These are phyloP conservation scores for Claviceps pusilla DNA, from an alignment of 2,329 filamentous ascomycete genomes.

Conservation along the genomic window DNA sequence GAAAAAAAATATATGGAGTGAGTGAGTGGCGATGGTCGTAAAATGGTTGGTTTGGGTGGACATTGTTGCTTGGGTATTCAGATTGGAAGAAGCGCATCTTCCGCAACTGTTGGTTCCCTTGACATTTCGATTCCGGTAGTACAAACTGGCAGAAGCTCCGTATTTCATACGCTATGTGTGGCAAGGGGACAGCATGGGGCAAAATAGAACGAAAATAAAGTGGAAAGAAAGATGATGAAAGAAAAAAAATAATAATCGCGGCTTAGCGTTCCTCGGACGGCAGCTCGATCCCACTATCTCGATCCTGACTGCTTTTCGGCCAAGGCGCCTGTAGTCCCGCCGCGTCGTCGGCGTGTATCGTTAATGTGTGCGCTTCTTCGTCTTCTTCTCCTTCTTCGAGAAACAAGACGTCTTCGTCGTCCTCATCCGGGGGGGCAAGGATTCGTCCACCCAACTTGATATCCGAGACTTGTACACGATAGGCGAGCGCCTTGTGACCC, in stretches of 20 bases:
- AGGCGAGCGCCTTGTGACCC: conserved; percentile 73
- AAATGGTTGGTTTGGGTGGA: background rate
- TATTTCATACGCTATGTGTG: background rate
- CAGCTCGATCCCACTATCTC: conserved; percentile 39
- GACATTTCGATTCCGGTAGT: background rate
- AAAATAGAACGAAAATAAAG: background rate
- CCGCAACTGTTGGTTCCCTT: background rate
- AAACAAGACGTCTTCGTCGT: conserved; percentile 20
- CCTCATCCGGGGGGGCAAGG: conserved; percentile 51
- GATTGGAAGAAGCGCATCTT: background rate
- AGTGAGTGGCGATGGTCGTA: conserved; percentile 2
- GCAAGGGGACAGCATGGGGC: background rate
- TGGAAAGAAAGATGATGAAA: background rate
- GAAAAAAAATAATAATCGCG: background rate
- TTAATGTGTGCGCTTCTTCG: conserved; percentile 10
- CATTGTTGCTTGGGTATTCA: background rate
- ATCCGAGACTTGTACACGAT: conserved; percentile 64
- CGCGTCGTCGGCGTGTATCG: conserved; percentile 11
- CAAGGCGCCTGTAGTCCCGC: conserved; percentile 15
- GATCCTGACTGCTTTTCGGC: conserved; percentile 29
- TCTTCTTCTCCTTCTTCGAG: conserved; percentile 8
- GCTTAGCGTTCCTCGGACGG: conserved; percentile 23
- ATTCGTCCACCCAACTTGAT: conserved; percentile 70
- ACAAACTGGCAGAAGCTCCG: background rate
- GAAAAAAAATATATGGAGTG: background rate